Base-by-base conservation (phyloP, 441 rosid species). In the Eutrema salsugineum region DNA sequence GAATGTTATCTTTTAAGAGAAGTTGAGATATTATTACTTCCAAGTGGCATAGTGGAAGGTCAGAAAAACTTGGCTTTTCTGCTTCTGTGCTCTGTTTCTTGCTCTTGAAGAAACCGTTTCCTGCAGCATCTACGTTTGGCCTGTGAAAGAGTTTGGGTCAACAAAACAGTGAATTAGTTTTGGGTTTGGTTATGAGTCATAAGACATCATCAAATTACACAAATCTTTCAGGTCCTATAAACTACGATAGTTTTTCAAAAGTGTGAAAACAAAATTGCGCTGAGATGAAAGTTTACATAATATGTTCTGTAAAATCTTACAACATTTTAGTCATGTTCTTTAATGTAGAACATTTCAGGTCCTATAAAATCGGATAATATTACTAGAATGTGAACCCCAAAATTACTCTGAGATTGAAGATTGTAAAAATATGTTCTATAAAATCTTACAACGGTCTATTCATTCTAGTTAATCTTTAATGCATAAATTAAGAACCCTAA, bases 11-110 rank as follows among this genome's bases (percentile, higher is more conserved):
- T 43, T 67, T 76, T 6, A 83, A 68, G 8, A 79, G 33, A 16
- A 89, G 80, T 32, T 16, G 75, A 36, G 82, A 55, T 66, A 89
- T 42, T 16, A 86, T 77, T 56, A 83, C 40, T 78, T 89, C 88
- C 71, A 86, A 71, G 72, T 87, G 87, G 57, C 86, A 91, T 27
- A 71, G 16, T 16, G 91, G 87, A 70, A 86, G 85, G 38, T 66
- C 70, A 36, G 60, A 61, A 16, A 51, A 66, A 53, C 50, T 53
- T 39, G 71, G 50, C 2, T 66, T 66, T 24, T 24, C 70, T 38
- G 11, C 28, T 50, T 66, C 59, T 27, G n/a, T 51, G 59, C 11
- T 38, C n/a, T 65, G 35, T 8, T 38, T 50, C 60, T 51, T 66
- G 40, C 51, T 28, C 51, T 40, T 42, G 7, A 27, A 3, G 17